A percentile compares a stretch with the other conserved stretches of the same genome.
Evolutionary conservation across 1,284 basidiomycete species (phyloP).

Genomic region (Leccinum huronense): DNA sequence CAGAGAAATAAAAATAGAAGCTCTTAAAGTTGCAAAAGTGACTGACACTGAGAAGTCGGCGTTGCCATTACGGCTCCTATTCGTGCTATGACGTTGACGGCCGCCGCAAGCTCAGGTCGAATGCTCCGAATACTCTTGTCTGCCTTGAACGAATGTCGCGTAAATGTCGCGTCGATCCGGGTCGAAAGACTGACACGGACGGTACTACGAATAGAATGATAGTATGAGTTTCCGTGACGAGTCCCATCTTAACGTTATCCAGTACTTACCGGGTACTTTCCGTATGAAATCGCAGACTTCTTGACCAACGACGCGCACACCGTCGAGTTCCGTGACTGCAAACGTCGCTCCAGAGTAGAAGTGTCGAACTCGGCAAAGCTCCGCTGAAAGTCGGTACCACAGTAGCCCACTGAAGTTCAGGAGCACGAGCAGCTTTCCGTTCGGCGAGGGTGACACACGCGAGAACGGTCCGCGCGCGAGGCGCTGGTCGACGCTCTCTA

Average conservation of each 20-base stretch:
- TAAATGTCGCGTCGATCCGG: constrained; percentile 89
- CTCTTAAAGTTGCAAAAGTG: not conserved
- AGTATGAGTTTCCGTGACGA: constrained; percentile 9
- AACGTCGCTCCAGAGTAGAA: constrained; percentile 76
- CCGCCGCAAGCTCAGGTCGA: constrained; percentile 78
- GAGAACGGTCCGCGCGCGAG: constrained; percentile 86
- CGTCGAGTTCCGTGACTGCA: constrained; percentile 84
- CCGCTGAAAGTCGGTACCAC: constrained; percentile 87
- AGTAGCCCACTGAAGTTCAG: constrained; percentile 72
- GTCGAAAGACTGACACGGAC: constrained; percentile 81
- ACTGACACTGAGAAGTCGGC: constrained; percentile 74
- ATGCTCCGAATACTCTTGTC: constrained; percentile 93
- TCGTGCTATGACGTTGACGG: constrained; percentile 92
- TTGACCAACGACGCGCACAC: constrained; percentile 78
- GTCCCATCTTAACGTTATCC: not conserved
- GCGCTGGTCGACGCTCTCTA: constrained; percentile 87
- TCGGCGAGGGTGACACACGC: constrained; percentile 85
- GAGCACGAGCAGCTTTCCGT: constrained; percentile 89
- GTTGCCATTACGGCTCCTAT: constrained; percentile 90
- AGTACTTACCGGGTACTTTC: constrained; percentile 77
- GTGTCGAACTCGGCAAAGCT: constrained; percentile 87
- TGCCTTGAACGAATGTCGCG: constrained; percentile 80
- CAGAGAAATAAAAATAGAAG: not conserved
- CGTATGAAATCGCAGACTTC: constrained; percentile 88
- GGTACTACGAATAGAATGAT: constrained; percentile 47